phyloP scores from a whole-genome alignment of 257 asterid genomes.

The Paulownia fortunei region DNA sequence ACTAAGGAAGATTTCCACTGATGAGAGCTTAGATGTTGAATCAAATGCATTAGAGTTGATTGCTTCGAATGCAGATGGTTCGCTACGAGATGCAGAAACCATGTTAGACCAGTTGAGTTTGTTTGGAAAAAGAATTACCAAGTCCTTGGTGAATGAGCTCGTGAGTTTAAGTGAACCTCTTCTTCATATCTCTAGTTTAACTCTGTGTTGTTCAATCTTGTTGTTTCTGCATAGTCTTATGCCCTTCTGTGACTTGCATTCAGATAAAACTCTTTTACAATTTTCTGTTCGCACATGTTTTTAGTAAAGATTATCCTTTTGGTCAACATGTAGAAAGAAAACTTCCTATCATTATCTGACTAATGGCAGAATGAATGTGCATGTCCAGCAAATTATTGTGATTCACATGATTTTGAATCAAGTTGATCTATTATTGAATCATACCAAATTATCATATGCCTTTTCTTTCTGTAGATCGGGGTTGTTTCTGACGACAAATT shows the following conservation, averaged over 20 bases:
- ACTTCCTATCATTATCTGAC: neutral
- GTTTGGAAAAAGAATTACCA: constrained; percentile 69
- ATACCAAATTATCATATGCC: neutral
- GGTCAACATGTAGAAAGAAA: neutral
- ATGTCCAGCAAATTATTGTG: neutral
- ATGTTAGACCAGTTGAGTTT: constrained; percentile 83
- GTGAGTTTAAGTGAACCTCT: constrained; percentile 49
- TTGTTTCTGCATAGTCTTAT: neutral
- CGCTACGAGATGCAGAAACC: constrained; percentile 81
- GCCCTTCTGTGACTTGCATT: neutral
- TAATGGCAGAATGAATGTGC: neutral
- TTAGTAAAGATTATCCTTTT: neutral
- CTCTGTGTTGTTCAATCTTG: neutral
- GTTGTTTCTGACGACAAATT: constrained; percentile 85
- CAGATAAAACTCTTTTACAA: neutral
- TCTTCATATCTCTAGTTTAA: neutral
- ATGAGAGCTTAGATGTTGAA: constrained; percentile 67
- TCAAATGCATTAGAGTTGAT: constrained; percentile 71
- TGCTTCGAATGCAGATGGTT: constrained; percentile 81
- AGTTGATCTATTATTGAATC: neutral
- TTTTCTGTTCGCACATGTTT: neutral
- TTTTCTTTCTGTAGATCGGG: constrained; percentile 59
- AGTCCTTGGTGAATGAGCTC: constrained; percentile 78
- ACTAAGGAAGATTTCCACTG: constrained; percentile 58
- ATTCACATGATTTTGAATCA: neutral